phyloP scores from a whole-genome alignment of 345 rosid genomes.

The Microcos paniculata region DNA sequence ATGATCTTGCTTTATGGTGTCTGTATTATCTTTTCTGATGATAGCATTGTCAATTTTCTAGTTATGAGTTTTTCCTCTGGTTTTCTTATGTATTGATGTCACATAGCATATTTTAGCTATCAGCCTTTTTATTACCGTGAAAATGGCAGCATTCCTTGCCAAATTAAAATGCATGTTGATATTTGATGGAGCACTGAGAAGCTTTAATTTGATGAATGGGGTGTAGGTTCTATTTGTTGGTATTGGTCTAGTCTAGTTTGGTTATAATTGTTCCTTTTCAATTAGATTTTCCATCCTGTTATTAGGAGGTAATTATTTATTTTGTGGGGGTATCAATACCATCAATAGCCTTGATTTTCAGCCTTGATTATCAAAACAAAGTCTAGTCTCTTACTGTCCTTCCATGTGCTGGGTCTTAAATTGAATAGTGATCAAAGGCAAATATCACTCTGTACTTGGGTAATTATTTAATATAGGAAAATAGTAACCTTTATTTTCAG shows the following conservation, averaged over 20 bases:
- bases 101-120: not conserved
- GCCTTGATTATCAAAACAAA: not conserved
- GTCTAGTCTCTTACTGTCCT: not conserved
- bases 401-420: not conserved
- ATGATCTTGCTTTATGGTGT: conserved; percentile 26
- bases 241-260: not conserved
- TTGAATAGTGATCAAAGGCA: not conserved
- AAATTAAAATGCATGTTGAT: not conserved
- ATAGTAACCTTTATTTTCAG: not conserved
- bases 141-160: not conserved
- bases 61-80: not conserved
- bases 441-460: not conserved
- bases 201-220: not conserved
- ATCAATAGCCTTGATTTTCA: conserved; percentile 1
- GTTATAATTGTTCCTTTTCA: not conserved
- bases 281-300: not conserved
- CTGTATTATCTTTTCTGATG: conserved; percentile 1
- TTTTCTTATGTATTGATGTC: not conserved
- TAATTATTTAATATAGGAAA: not conserved
- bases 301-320: not conserved
- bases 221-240: not conserved
- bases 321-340: not conserved
- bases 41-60: not conserved
- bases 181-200: not conserved
- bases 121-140: not conserved